Evolutionary conservation across 179 eudicot species (phyloP), one percentile per base, ranked within the genome.

Genomic region (Beta lomatogona): DNA sequence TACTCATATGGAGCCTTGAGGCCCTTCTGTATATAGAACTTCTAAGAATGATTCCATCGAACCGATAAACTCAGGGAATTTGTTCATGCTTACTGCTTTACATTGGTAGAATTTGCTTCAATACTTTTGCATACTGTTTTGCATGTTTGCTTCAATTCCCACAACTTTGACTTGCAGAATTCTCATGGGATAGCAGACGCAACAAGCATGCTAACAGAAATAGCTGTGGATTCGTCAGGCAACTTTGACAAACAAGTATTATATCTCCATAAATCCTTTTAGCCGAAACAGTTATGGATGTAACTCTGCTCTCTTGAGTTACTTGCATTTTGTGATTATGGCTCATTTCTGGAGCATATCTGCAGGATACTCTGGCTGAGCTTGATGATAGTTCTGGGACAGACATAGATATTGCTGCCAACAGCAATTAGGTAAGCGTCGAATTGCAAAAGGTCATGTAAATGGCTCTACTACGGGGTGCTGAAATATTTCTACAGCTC

Each of bases 351-450:
- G 2, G 18, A 50, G 73, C 65, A 6, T 48, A 36, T 61, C 58
- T 64, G 78, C 79, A 81, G 83, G 71, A 81, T 75, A 69, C 67
- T 64, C 45, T 81, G 74, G 83, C 83, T 54, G 83, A 81, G 59
- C 83, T 81, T 75, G 83, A 75, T 81, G 66, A 66, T 75, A 71
- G 79, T 45, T 81, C 83, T 45, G 83, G 55, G 64, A 74, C 83
- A 14, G 83, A 81, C 19, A 73, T 75, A 19, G 83, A 81, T 81
- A 74, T 61, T 74, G 65, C 79, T 11, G 63, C 83, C 50, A 81
- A 74, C 67, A 65, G 58, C 55, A 74, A 81, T 74, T 77, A 81
- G 79, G 79, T 45, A 64, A 74, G 59, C 19, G 13, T 75, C 66
- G 50, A 68, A 22, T 13, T 50, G 9, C 71, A 55, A 9, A 28